Base-by-base conservation (phyloP, 495 filamentous ascomycete genomes). In the Platismatia glauca region DNA sequence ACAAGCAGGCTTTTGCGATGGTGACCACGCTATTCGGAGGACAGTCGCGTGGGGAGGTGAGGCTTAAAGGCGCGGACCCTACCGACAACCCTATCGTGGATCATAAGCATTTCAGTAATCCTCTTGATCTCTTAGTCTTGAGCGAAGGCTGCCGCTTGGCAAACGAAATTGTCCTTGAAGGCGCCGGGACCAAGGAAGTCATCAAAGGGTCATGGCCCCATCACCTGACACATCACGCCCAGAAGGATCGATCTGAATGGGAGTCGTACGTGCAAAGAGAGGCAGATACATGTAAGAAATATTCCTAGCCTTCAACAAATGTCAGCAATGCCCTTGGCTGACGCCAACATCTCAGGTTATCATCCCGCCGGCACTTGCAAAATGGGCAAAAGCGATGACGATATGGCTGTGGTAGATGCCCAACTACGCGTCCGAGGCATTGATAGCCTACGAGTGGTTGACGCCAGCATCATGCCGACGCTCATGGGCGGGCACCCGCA, bases 391-490 rank as follows among this genome's bases (percentile, higher is more conserved):
- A 22, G 24, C 11, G 44, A 48, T 24, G 44, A 24, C 22, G 9
- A 9, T 7, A 13, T 24, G 44, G 44, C 44, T 4, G 44, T 48
- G 4, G n/a, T 48, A 24, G 44, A 48, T 48, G 44, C 22, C 9
- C 44, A 48, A 13, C 9, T 48, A 24, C 44, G 44, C 4, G 44
- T 48, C 12, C 44, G 44, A 12, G 44, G 44, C 5, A 22, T 48
- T n/a, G 44, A 48, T 12, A 48, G 24, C 24, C 44, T 83, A 22
- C 68, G 81, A 7, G 79, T 86, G 0, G 78, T 84, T 11, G 82
- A 80, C 61, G 80, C 81, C 0, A 73, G 78, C 34, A 69, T 84
- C 38, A 79, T 77, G 63, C 80, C 81, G 20, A 55, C 77, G 31
- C 73, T 78, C 58, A 67, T 81, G 35, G 71, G 77, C 53, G 75